Base-by-base conservation (phyloP, 169 alveolate genomes). In the Plasmodium malariae region DNA sequence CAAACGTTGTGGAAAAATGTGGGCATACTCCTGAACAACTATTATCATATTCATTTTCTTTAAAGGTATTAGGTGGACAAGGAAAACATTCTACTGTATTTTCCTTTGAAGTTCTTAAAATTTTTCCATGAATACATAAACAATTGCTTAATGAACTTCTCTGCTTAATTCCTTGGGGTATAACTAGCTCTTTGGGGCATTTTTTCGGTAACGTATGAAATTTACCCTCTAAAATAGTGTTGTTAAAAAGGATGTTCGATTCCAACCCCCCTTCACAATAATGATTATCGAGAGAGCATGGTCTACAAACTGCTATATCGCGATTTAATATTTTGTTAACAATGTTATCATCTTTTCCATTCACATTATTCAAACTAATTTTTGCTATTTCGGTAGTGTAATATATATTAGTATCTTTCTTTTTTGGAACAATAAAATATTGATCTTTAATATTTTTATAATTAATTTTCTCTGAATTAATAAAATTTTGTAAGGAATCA, bases 21-120 rank as follows among this genome's bases (percentile, higher is more conserved):
- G 91, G 92, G 55, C 96, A 94, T 17, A 73, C 90, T 26, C 94
- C 96, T 12, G 92, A 76, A 54, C 96, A 94, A 49, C 91, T 73
- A 40, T 90, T 86, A 30, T 92, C 93, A 59, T 89, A 87, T 73
- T 88, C 90, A 7, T 43, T 78, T 63, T 89, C 95, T 55, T 92
- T 94, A 72, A 78, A 94, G 37, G 95, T 94, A 3, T 94, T 94
- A 19, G 95, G 94, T 17, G 92, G 87, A 12, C 92, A 86, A 19
- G 87, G 80, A 67, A 86, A 40, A 49, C 92, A 86, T 54, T 86
- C 72, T 21, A 86, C 60, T 11, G 17, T 43, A 26, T 86, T 86
- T 26, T 70, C 87, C 70, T 86, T 17, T 83, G 73, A 67, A 11
- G 62, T 45, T 86, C 87, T 86, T 54, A 57, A 32, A 36, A 86